phyloP scores from a whole-genome alignment of 169 alveolate species.

The Plasmodium vivax region DNA sequence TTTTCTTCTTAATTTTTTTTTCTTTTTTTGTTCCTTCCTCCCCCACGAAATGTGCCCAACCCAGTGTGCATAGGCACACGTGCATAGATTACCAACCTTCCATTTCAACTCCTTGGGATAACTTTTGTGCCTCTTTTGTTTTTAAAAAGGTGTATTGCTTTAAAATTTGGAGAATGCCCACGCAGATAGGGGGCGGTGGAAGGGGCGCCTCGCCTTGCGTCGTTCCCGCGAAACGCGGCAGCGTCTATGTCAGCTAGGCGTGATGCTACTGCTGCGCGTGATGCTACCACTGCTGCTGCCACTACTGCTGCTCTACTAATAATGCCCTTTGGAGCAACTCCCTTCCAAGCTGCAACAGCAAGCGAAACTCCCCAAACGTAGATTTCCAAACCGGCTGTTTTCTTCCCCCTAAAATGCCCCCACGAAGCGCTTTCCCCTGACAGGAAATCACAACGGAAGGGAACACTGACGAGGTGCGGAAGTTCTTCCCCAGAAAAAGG shows the following conservation, averaged over 20 bases:
- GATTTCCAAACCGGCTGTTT: background rate
- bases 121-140: background rate
- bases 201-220: background rate
- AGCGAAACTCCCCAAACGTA: background rate
- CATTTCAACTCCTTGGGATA: background rate
- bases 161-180: background rate
- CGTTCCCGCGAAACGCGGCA: background rate
- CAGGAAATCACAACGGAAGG: background rate
- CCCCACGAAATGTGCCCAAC: background rate
- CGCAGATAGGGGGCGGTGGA: background rate
- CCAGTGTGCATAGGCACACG: background rate
- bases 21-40: background rate
- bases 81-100: background rate
- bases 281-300: no score
- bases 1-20: constrained; percentile 15
- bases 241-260: background rate
- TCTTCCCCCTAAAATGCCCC: background rate
- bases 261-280: background rate
- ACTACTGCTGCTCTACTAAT: no score
- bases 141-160: constrained; percentile 1
- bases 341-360: background rate
- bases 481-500: background rate
- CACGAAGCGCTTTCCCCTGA: background rate
- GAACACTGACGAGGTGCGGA: background rate
- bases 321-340: background rate